Percentiles rank a stretch among this genome's conserved stretches.
These are phyloP conservation scores for Isoetes engelmannii DNA, from an alignment of 83 land plant species.

Conservation along the genomic window DNA sequence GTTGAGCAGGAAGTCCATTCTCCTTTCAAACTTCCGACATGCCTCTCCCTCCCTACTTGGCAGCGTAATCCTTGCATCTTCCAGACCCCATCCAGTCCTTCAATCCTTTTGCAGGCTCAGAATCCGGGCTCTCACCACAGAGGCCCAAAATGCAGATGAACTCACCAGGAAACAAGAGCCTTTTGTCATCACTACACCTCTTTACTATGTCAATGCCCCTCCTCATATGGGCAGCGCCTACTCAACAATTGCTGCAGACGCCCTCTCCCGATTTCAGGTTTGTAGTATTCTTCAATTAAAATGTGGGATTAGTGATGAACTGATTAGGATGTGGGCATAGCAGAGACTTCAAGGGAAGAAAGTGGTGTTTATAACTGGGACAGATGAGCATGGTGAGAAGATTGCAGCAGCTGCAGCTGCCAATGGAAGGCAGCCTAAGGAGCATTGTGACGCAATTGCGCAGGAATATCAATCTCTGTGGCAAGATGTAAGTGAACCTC, in stretches of 20 bases:
- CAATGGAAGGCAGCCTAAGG: slow-evolving; percentile 58
- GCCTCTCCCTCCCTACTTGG: no score
- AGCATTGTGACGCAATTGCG: slow-evolving; percentile 82
- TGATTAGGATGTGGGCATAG: slow-evolving; percentile 2
- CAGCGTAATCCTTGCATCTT: no score
- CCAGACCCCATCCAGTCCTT: no score
- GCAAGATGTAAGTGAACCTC: slow-evolving; percentile 55
- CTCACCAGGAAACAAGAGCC: slow-evolving; percentile 18
- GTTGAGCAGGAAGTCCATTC: no score
- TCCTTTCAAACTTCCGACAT: no score
- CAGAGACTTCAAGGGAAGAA: slow-evolving; percentile 85
- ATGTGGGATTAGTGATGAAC: slow-evolving; percentile 6
- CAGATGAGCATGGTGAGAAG: slow-evolving; percentile 99
- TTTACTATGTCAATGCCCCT: slow-evolving; percentile 95
- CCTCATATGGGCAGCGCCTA: slow-evolving; percentile 99
- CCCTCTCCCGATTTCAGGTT: slow-evolving; percentile 88
- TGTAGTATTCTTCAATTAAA: neutral
- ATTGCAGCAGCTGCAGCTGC: slow-evolving; percentile 84
- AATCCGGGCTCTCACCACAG: no score
- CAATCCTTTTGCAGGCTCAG: no score
- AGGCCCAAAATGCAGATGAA: no score
- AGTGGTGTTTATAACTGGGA: slow-evolving; percentile 89
- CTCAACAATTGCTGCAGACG: slow-evolving; percentile 97
- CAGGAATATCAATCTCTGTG: slow-evolving; percentile 68
- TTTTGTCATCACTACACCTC: slow-evolving; percentile 89